These are phyloP conservation scores for Lanzia echinophila DNA, from an alignment of 2,329 filamentous ascomycete genomes.

Conservation along the genomic window DNA sequence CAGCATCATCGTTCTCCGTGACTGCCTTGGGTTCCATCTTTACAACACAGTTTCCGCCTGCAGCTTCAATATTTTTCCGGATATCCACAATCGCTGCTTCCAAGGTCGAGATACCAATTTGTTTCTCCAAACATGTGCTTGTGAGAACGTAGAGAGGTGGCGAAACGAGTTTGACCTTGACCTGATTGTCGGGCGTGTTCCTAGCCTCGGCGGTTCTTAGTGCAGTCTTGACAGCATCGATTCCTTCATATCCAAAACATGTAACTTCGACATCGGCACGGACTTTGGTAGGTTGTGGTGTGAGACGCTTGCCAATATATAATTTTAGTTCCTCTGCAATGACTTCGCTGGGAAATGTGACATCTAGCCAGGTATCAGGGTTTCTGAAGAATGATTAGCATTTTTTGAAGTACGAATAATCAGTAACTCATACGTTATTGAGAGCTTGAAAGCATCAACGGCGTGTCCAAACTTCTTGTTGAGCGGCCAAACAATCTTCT, in stretches of 20 bases:
- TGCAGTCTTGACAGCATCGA: slow-evolving; percentile 94
- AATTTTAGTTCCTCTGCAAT: slow-evolving; percentile 85
- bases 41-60: slow-evolving; percentile 74
- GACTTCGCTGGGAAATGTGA: slow-evolving; percentile 77
- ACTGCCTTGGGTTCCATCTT: slow-evolving; percentile 99
- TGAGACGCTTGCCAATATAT: slow-evolving; percentile 96
- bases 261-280: slow-evolving; percentile 96
- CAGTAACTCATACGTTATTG: slow-evolving; percentile 68
- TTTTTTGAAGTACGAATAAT: neutral
- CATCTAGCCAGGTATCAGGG: slow-evolving; percentile 91
- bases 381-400: slow-evolving; percentile 49
- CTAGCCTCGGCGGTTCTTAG: slow-evolving; percentile 84
- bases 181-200: slow-evolving; percentile 87
- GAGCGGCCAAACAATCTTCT: slow-evolving; percentile 91
- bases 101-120: slow-evolving; percentile 71
- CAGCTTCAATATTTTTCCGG: slow-evolving; percentile 66
- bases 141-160: slow-evolving; percentile 95
- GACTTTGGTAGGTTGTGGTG: slow-evolving; percentile 97
- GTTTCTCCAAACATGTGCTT: slow-evolving; percentile 92
- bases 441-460: slow-evolving; percentile 97
- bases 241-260: slow-evolving; percentile 93
- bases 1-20: slow-evolving; percentile 95
- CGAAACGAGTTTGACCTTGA: slow-evolving; percentile 98
- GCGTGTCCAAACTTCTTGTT: slow-evolving; percentile 97
- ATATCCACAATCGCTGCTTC: slow-evolving; percentile 89